Conservation (phyloP, 2,329 filamentous ascomycete species). For the Colletotrichum australisinense region DNA sequence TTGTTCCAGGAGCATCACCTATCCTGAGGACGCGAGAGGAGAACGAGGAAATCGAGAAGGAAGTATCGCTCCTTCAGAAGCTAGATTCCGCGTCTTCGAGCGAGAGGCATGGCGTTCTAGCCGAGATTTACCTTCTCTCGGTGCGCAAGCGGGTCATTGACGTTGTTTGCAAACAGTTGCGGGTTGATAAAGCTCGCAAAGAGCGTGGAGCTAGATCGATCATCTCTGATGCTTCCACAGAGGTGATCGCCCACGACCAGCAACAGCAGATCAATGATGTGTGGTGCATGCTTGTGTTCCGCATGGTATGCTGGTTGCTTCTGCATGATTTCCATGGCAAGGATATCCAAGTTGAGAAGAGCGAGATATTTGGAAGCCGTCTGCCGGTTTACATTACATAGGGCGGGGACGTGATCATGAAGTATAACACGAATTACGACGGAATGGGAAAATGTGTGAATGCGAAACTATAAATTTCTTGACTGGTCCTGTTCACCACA, state of each 20-base stretch:
- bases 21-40: neutral
- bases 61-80: slow-evolving; percentile 19
- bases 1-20: neutral
- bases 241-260: neutral
- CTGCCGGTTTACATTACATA: slow-evolving; percentile 49
- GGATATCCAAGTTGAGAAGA: slow-evolving; percentile 47
- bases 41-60: neutral
- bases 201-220: slow-evolving; percentile 16
- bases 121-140: slow-evolving; percentile 17
- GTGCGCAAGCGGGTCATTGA: slow-evolving; percentile 24
- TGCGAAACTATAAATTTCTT: neutral
- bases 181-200: neutral
- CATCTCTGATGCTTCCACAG: slow-evolving; percentile 13
- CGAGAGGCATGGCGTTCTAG: slow-evolving; percentile 23
- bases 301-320: slow-evolving; percentile 52
- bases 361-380: slow-evolving; percentile 47
- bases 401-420: neutral
- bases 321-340: slow-evolving; percentile 51
- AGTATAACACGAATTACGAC: neutral
- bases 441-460: neutral
- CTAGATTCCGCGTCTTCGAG: slow-evolving; percentile 21
- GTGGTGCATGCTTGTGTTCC: slow-evolving; percentile 49
- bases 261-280: slow-evolving; percentile 37
- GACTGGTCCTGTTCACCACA: too few relatives aligned
- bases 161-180: slow-evolving; percentile 14